Evolutionary conservation across 306 rosid species (phyloP).

Genomic region (Vachellia collinsii): DNA sequence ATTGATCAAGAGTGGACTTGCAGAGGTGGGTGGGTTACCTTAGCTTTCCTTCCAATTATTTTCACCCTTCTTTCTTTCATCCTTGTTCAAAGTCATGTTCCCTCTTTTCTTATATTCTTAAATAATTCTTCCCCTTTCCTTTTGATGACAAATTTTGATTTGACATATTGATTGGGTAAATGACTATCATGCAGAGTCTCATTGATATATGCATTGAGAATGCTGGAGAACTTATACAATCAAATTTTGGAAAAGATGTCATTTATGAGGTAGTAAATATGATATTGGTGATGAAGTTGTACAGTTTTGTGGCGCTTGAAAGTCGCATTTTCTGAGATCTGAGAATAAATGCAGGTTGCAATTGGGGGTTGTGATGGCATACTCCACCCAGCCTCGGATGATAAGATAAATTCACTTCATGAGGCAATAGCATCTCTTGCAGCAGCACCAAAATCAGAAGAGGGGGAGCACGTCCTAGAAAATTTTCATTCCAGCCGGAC

Average conservation of each 20-base stretch:
- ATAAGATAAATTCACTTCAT: slow-evolving; percentile 68
- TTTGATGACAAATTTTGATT: slow-evolving; percentile 1
- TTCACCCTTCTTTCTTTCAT: slow-evolving; percentile 26
- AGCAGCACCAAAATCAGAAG: slow-evolving; percentile 67
- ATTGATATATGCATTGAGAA: slow-evolving; percentile 67
- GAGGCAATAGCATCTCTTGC: slow-evolving; percentile 72
- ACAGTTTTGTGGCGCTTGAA: neutral
- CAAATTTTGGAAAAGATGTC: slow-evolving; percentile 91
- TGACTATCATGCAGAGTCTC: slow-evolving; percentile 64
- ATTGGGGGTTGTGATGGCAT: slow-evolving; percentile 82
- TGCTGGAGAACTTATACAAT: slow-evolving; percentile 69
- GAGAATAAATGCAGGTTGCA: slow-evolving; percentile 57
- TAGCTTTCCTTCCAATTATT: slow-evolving; percentile 20
- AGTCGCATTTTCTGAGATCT: slow-evolving; percentile 19
- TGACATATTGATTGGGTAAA: slow-evolving; percentile 4
- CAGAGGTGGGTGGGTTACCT: slow-evolving; percentile 83
- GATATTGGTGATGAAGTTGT: neutral
- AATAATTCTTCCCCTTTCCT: slow-evolving; percentile 5
- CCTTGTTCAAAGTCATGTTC: slow-evolving; percentile 11
- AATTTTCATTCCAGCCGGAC: slow-evolving; percentile 90
- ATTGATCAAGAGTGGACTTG: slow-evolving; percentile 89
- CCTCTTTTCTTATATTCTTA: slow-evolving; percentile 10
- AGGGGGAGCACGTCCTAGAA: slow-evolving; percentile 82
- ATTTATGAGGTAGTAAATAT: slow-evolving; percentile 72
- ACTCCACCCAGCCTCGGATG: slow-evolving; percentile 67